Conservation (phyloP, 805 yeast species). For the Kluyveromyces wickerhamii region DNA sequence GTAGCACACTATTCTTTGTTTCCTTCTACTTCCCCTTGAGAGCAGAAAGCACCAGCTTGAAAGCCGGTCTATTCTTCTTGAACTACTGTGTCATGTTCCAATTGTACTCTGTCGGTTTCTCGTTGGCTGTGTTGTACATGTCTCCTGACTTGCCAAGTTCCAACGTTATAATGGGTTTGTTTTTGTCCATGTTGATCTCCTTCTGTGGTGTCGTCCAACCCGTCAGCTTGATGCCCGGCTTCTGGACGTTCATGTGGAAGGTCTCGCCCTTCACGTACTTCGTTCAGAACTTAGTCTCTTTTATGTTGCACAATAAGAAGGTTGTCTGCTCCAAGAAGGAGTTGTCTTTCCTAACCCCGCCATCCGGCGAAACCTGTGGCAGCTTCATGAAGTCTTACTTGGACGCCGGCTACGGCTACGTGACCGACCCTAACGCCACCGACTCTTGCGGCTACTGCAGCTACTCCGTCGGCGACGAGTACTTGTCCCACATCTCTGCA, state of each 20-base stretch:
- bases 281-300: constrained; percentile 46
- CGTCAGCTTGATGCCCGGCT: constrained; percentile 54
- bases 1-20: constrained; percentile 45
- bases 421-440: constrained; percentile 44
- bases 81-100: constrained; percentile 39
- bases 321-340: constrained; percentile 46
- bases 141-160: constrained; percentile 65
- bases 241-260: constrained; percentile 81
- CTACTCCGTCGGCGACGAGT: constrained; percentile 41
- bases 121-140: constrained; percentile 45
- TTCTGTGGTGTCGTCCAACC: constrained; percentile 69
- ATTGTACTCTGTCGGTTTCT: constrained; percentile 40
- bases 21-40: constrained; percentile 45
- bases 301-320: constrained; percentile 40
- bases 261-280: constrained; percentile 67
- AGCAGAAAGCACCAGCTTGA: constrained; percentile 34
- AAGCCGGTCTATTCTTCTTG: constrained; percentile 42
- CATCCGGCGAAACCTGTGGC: constrained; percentile 57
- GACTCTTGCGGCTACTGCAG: constrained; percentile 43
- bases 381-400: constrained; percentile 42
- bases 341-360: constrained; percentile 43
- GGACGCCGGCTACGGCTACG: constrained; percentile 41
- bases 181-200: constrained; percentile 49
- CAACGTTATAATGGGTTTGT: constrained; percentile 47
- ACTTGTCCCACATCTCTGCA: constrained; percentile 36